Conservation (phyloP, 805 yeast species). For the Lachancea sp. region DNA sequence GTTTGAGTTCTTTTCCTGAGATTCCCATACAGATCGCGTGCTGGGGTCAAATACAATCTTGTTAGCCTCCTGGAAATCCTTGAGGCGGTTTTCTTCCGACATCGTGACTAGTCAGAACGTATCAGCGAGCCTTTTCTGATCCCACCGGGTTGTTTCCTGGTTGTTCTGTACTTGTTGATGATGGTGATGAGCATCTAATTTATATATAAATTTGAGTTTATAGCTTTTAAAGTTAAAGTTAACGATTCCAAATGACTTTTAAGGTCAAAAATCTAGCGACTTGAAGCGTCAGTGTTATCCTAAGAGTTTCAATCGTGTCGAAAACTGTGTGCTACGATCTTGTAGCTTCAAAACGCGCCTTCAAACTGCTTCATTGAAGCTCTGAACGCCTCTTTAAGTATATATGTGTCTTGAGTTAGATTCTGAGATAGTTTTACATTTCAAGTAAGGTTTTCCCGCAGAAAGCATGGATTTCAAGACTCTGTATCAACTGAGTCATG, state of each 20-base stretch:
- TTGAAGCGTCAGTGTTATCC: neutral
- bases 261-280: neutral
- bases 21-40: conserved; percentile 35
- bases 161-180: neutral
- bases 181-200: neutral
- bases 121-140: neutral
- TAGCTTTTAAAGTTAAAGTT: neutral
- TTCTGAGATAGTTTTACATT: too few relatives aligned
- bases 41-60: conserved; percentile 33
- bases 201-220: neutral
- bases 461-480: neutral
- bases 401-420: too few relatives aligned
- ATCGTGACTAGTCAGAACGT: conserved; percentile 8
- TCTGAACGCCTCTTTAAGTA: neutral
- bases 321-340: neutral
- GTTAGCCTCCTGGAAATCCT: conserved; percentile 32
- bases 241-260: neutral
- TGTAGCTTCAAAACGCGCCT: neutral
- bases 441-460: neutral
- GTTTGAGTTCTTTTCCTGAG: conserved; percentile 16
- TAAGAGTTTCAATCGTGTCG: neutral
- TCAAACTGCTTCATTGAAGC: neutral
- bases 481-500: conserved; percentile 19
- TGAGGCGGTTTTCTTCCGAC: conserved; percentile 30
- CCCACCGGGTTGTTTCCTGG: neutral